Evolutionary conservation across 768 basidiomycete genomes (phyloP).

Genomic region (Dictyophora rubrovolvata): DNA sequence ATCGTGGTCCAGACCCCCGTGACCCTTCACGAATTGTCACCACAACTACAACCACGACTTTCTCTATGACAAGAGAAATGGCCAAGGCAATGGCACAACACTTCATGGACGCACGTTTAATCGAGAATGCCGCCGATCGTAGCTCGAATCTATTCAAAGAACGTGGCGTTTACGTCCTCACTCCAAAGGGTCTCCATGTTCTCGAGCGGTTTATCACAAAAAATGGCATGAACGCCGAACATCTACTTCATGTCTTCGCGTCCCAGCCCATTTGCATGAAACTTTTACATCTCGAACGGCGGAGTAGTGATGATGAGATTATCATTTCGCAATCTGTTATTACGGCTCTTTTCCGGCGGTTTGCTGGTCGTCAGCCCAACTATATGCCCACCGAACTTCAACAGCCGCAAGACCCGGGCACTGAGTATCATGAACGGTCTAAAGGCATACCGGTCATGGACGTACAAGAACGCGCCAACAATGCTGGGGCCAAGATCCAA

Average conservation of each 20-base stretch:
- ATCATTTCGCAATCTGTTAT: conserved; percentile 91
- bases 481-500: conserved; percentile 37
- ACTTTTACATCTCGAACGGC: conserved; percentile 90
- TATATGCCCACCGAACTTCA: conserved; percentile 40
- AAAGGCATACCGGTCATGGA: conserved; percentile 67
- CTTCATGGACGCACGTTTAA: conserved; percentile 97
- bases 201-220: conserved; percentile 99
- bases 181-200: conserved; percentile 96
- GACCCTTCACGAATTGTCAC: conserved; percentile 97
- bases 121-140: conserved; percentile 93
- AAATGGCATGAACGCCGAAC: conserved; percentile 95
- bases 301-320: conserved; percentile 91
- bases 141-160: conserved; percentile 91
- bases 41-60: conserved; percentile 98
- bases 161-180: conserved; percentile 89
- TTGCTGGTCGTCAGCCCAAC: conserved; percentile 82
- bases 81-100: conserved; percentile 99
- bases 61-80: conserved; percentile 99
- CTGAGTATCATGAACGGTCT: conserved; percentile 69
- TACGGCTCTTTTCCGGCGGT: conserved; percentile 91
- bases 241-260: conserved; percentile 80
- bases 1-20: conserved; percentile 95
- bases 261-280: conserved; percentile 96
- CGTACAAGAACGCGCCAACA: conserved; percentile 54
- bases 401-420: conserved; percentile 40